phyloP scores from a whole-genome alignment of 2,329 filamentous ascomycete species.

The Tolypocladium tundrense region DNA sequence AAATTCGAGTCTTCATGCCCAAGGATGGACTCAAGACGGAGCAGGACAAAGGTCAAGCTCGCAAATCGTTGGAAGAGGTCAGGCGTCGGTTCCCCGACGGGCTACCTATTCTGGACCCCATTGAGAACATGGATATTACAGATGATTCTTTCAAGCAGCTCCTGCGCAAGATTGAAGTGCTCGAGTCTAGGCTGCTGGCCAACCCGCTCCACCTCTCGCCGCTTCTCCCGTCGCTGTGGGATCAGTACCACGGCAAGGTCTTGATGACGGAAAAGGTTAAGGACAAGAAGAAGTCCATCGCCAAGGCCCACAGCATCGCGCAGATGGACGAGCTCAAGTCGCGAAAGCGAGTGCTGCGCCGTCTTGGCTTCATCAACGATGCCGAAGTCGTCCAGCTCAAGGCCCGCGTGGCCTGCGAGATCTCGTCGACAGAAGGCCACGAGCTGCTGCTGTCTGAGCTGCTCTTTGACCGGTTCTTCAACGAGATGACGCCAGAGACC shows the following conservation, averaged over 20 bases:
- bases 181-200: conserved; percentile 79
- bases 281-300: conserved; percentile 76
- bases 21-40: conserved; percentile 56
- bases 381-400: conserved; percentile 93
- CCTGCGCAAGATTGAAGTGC: conserved; percentile 88
- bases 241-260: conserved; percentile 77
- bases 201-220: conserved; percentile 91
- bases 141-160: conserved; percentile 92
- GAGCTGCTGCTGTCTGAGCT: conserved; percentile 89
- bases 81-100: conserved; percentile 86
- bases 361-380: conserved; percentile 92
- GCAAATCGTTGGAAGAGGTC: conserved; percentile 67
- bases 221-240: conserved; percentile 71
- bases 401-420: conserved; percentile 93
- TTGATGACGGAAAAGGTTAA: conserved; percentile 71
- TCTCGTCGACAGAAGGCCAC: conserved; percentile 82
- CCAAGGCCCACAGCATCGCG: conserved; percentile 73
- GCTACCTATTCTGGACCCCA: conserved; percentile 76
- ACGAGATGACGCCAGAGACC: conserved; percentile 80
- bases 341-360: conserved; percentile 86
- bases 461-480: conserved; percentile 96
- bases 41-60: conserved; percentile 56
- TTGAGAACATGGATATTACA: conserved; percentile 91
- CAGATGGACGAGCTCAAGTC: conserved; percentile 95
- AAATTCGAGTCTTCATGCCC: conserved; percentile 74